Evolutionary conservation across 768 basidiomycete species (phyloP).

Genomic region (Amanita pseudoporphyria): DNA sequence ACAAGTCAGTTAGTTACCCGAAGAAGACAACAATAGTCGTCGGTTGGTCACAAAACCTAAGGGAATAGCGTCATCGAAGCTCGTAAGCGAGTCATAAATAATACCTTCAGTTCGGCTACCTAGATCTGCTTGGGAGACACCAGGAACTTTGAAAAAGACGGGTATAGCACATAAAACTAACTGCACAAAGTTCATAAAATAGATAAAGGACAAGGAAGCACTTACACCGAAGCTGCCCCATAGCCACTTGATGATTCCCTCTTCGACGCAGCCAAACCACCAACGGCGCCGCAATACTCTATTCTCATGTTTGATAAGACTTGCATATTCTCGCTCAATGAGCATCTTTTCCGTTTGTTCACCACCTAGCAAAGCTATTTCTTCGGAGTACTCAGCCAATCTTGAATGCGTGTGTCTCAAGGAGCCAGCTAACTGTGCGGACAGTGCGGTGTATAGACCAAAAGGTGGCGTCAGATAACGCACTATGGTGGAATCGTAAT

Average conservation of each 20-base stretch:
- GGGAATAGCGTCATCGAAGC: neutral
- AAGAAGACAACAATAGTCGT: conserved; percentile 78
- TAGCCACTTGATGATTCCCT: conserved; percentile 92
- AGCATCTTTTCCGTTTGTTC: conserved; percentile 87
- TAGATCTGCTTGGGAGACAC: conserved; percentile 54
- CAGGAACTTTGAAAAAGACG: conserved; percentile 83
- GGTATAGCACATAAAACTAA: conserved; percentile 87
- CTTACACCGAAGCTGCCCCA: conserved; percentile 93
- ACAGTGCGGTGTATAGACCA: conserved; percentile 81
- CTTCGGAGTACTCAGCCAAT: conserved; percentile 81
- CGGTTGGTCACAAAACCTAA: conserved; percentile 96
- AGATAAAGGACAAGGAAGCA: conserved; percentile 9
- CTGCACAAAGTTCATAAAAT: conserved; percentile 23
- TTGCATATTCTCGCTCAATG: conserved; percentile 82
- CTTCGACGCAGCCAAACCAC: conserved; percentile 89
- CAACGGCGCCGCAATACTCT: conserved; percentile 69
- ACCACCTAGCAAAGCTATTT: conserved; percentile 82
- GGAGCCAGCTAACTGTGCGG: conserved; percentile 81
- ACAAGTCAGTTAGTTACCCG: conserved; percentile 33
- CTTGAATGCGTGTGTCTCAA: conserved; percentile 90
- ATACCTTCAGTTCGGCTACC: conserved; percentile 85
- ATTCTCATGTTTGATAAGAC: conserved; percentile 78
- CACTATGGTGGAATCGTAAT: conserved; percentile 39
- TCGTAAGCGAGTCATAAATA: conserved; percentile 3
- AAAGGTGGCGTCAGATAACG: conserved; percentile 86